Evolutionary conservation across 805 yeast species (phyloP).

Genomic region (Nakazawaea siamensis): DNA sequence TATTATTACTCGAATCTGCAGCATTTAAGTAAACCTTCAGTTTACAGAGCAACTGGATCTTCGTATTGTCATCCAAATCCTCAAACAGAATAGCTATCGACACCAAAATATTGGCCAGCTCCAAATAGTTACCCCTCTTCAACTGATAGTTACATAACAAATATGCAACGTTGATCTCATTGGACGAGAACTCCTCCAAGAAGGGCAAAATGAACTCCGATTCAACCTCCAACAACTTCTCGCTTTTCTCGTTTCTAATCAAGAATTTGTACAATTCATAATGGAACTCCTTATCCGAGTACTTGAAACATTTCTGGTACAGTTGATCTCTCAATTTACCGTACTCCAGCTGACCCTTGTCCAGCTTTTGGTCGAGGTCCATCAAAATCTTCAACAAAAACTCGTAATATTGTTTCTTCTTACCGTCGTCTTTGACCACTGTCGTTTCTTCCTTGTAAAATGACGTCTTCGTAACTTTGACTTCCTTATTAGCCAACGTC

Average conservation of each 20-base stretch:
- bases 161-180: conserved; percentile 68
- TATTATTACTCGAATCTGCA: conserved; percentile 9
- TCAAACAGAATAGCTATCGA: conserved; percentile 10
- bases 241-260: conserved; percentile 67
- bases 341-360: background rate
- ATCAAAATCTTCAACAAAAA: conserved; percentile 69
- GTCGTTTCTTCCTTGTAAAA: conserved; percentile 40
- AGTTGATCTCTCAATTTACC: conserved; percentile 60
- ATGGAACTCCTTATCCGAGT: conserved; percentile 81
- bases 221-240: conserved; percentile 67
- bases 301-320: conserved; percentile 65
- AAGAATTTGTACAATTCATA: conserved; percentile 92
- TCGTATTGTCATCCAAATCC: conserved; percentile 10
- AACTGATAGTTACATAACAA: conserved; percentile 86
- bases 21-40: conserved; percentile 10
- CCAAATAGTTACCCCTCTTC: conserved; percentile 65
- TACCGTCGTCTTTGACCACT: conserved; percentile 35
- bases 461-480: conserved; percentile 55
- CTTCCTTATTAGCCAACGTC: conserved; percentile 55
- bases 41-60: conserved; percentile 10
- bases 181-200: conserved; percentile 56
- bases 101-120: conserved; percentile 71
- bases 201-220: conserved; percentile 77
- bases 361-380: conserved; percentile 49
- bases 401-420: conserved; percentile 55